These are phyloP conservation scores for Spiraea crenata DNA, from an alignment of 331 rosid genomes.

Conservation along the genomic window DNA sequence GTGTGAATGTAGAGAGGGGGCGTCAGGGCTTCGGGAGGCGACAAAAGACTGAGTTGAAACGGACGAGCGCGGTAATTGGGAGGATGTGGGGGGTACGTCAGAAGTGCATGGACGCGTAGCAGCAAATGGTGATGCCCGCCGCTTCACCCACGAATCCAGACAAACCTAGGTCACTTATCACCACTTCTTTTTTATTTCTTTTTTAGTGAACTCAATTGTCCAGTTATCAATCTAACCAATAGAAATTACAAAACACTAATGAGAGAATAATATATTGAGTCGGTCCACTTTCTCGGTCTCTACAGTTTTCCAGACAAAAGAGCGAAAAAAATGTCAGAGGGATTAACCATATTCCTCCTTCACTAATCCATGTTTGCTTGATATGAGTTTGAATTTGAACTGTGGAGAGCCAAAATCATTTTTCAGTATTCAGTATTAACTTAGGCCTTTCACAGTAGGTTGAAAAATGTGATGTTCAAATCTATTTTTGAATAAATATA, in stretches of 20 bases:
- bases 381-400: too few relatives aligned
- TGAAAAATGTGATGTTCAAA: too few relatives aligned
- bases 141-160: constrained; percentile 40
- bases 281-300: neutral
- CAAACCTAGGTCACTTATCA: constrained; percentile 16
- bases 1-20: neutral
- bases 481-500: too few relatives aligned
- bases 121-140: constrained; percentile 29
- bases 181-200: neutral
- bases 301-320: neutral
- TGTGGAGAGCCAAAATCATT: too few relatives aligned
- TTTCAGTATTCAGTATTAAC: too few relatives aligned
- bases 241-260: neutral
- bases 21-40: neutral
- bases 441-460: too few relatives aligned
- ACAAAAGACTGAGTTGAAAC: neutral
- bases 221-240: neutral
- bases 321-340: neutral
- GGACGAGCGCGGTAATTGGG: constrained; percentile 25
- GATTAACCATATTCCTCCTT: neutral
- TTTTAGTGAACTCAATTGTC: neutral
- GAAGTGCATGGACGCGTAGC: constrained; percentile 35
- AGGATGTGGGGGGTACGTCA: constrained; percentile 27
- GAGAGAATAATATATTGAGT: neutral
- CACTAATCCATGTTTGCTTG: too few relatives aligned